Evolutionary conservation across 108 stramenopile genomes (phyloP).

Genomic region (Skeletonema potamos): DNA sequence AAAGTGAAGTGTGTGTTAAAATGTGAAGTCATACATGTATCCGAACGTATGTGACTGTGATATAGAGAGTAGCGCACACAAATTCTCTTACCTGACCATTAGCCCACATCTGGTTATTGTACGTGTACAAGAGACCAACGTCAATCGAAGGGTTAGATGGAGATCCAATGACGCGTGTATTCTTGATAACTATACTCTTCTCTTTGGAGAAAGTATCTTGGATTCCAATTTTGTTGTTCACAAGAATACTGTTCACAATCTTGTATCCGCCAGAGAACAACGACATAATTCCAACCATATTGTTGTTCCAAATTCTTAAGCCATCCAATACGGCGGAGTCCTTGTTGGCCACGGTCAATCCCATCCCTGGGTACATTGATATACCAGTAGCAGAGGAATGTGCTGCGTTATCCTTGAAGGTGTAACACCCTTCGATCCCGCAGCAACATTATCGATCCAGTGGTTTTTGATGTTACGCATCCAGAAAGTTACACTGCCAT

Average conservation of each 20-base stretch:
- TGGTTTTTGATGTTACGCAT: constrained; percentile 1
- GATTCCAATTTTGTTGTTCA: constrained; percentile 1
- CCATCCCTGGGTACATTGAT: constrained; percentile 1
- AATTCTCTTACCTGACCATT: too few relatives aligned
- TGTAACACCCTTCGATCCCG: not conserved
- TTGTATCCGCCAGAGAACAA: not conserved
- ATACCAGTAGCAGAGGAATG: not conserved
- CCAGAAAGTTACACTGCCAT: constrained; percentile 1
- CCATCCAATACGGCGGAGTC: constrained; percentile 2
- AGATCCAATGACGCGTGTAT: not conserved
- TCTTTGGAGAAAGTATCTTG: not conserved
- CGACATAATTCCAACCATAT: not conserved
- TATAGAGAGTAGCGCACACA: too few relatives aligned
- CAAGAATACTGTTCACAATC: not conserved
- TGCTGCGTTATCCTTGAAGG: not conserved
- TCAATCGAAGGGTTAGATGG: not conserved
- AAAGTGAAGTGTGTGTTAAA: too few relatives aligned
- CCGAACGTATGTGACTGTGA: too few relatives aligned
- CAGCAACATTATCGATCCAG: not conserved
- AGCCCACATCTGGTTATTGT: not conserved
- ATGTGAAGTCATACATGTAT: too few relatives aligned
- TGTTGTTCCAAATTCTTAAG: not conserved
- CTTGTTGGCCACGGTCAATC: constrained; percentile 1
- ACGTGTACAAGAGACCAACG: not conserved
- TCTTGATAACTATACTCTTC: not conserved